phyloP scores from a whole-genome alignment of 2,329 filamentous ascomycete species.

The Rutstroemia sp. region DNA sequence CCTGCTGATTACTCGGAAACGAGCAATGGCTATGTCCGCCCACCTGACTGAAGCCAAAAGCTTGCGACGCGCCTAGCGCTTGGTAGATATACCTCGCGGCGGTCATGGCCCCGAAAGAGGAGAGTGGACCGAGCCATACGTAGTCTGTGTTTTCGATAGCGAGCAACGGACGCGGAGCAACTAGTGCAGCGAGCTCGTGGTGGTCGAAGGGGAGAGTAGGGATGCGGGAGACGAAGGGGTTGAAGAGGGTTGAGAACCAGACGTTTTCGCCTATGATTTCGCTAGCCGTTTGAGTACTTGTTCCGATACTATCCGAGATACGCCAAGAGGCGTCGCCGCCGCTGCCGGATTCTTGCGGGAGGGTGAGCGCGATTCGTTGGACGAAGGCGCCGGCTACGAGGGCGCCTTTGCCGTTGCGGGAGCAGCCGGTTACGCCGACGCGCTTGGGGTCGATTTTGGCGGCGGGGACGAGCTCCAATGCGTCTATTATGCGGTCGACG shows the following conservation, averaged over 20 bases:
- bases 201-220: slow-evolving; percentile 46
- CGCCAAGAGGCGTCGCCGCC: slow-evolving; percentile 57
- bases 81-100: slow-evolving; percentile 46
- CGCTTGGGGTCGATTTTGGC: slow-evolving; percentile 39
- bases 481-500: slow-evolving; percentile 52
- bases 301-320: slow-evolving; percentile 42
- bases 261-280: slow-evolving; percentile 54
- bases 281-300: slow-evolving; percentile 52
- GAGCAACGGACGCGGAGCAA: slow-evolving; percentile 48
- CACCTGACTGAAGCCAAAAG: slow-evolving; percentile 43
- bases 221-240: slow-evolving; percentile 41
- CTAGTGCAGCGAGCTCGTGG: slow-evolving; percentile 49
- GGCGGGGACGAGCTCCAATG: slow-evolving; percentile 42
- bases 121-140: slow-evolving; percentile 42
- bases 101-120: slow-evolving; percentile 46
- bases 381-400: slow-evolving; percentile 54
- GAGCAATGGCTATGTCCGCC: slow-evolving; percentile 42
- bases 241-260: slow-evolving; percentile 52
- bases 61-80: slow-evolving; percentile 43
- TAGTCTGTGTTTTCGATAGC: slow-evolving; percentile 47
- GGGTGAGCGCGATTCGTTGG: slow-evolving; percentile 49
- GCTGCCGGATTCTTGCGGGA: slow-evolving; percentile 56
- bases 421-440: slow-evolving; percentile 55
- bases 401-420: slow-evolving; percentile 56
- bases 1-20: slow-evolving; percentile 39